Evolutionary conservation across 805 yeast genomes (phyloP).

Genomic region (Yarrowia sp.): DNA sequence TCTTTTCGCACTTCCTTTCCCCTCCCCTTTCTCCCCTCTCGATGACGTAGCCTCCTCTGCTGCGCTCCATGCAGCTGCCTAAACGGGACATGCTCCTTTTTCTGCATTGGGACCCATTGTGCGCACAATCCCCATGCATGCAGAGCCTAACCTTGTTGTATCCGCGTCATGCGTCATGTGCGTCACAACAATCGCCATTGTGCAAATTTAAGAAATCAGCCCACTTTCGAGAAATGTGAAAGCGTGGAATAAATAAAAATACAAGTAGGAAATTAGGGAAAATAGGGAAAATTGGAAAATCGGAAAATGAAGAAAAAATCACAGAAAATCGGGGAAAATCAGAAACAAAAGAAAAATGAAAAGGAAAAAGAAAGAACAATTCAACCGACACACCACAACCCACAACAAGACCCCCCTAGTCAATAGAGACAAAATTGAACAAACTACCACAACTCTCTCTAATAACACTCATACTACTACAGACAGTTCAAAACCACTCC

Average conservation of each 20-base stretch:
- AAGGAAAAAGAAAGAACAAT: too few species aligned
- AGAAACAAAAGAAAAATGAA: too few species aligned
- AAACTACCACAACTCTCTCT: too few species aligned
- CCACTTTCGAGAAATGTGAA: conserved; percentile 17
- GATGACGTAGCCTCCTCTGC: conserved; percentile 26
- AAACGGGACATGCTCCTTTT: conserved; percentile 7
- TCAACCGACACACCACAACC: too few species aligned
- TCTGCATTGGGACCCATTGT: conserved; percentile 18
- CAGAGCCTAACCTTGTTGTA: background rate
- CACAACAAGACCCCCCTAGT: too few species aligned
- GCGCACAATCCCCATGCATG: conserved; percentile 4
- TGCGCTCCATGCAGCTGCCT: conserved; percentile 34
- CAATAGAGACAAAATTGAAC: too few species aligned
- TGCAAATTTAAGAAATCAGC: conserved; percentile 26
- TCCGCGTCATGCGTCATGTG: conserved; percentile 27
- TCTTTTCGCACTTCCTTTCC: background rate
- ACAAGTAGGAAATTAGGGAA: background rate
- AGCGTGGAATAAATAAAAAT: background rate
- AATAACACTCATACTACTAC: too few species aligned
- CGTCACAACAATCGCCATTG: conserved; percentile 34
- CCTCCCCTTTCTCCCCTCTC: background rate
- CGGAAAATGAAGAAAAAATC: too few species aligned
- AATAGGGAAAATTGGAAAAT: too few species aligned
- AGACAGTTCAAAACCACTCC: too few species aligned
- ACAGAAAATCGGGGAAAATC: too few species aligned